These are phyloP conservation scores for Spinacia oleracea DNA, from an alignment of 179 eudicot genomes.

Conservation along the genomic window DNA sequence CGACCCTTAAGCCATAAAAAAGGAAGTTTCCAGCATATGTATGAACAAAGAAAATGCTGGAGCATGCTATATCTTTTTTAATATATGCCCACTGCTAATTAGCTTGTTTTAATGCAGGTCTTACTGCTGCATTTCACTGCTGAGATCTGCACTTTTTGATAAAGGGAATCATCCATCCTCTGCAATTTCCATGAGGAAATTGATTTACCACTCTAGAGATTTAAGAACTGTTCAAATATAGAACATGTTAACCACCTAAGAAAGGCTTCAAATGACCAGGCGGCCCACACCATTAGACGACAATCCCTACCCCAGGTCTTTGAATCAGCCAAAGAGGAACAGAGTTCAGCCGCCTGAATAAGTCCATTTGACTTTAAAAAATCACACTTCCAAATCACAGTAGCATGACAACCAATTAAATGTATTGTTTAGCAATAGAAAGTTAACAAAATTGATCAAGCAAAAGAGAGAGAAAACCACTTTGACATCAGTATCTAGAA, in stretches of 20 bases:
- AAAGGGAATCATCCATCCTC: background rate
- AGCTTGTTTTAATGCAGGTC: background rate
- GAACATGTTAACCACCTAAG: background rate
- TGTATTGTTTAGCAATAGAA: conserved; percentile 21
- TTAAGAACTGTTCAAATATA: background rate
- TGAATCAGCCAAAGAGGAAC: background rate
- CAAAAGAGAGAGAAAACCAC: conserved; percentile 21
- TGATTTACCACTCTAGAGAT: background rate
- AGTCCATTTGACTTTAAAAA: background rate
- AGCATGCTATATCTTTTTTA: background rate
- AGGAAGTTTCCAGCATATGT: background rate
- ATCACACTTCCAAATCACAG: background rate
- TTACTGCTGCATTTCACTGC: background rate
- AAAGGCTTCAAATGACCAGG: conserved; percentile 3
- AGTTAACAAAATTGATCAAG: conserved; percentile 28
- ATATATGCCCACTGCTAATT: background rate
- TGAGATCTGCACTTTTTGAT: background rate
- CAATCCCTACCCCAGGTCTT: background rate
- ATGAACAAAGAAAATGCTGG: background rate
- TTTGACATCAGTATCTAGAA: conserved; percentile 15
- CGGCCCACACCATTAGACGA: background rate
- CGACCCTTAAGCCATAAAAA: background rate
- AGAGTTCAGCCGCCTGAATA: background rate
- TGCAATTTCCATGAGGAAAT: no score
- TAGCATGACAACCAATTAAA: conserved; percentile 3